Evolutionary conservation across 768 basidiomycete genomes (phyloP), one percentile per base, ranked within the genome.

Genomic region (Rhodotorula babjevae): DNA sequence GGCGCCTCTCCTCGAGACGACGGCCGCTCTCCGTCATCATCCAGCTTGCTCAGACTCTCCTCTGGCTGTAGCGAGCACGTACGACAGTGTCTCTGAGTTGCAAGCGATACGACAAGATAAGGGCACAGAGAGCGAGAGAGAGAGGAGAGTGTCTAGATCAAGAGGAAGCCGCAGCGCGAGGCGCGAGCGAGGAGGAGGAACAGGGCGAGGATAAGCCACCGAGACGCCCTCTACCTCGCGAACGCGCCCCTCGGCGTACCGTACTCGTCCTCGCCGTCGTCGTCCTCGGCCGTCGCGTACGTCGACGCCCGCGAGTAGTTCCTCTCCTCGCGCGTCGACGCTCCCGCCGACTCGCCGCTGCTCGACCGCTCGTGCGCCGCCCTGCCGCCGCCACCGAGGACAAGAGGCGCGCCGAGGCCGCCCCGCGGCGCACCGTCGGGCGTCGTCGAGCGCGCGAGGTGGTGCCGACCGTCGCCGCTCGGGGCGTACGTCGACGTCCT

Each of bases 201-300:
- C 29, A 49, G 18, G 61, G 29, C 31, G 23, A 33, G 11, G 36
- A 36, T 25, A 8, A 23, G 14, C 8, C 12, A 9, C 12, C 27
- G 14, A 52, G 61, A 33, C 18, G 3, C 18, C 42, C 0, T 19
- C 60, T 61, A 62, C n/a, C 23, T 25, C 27, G 49, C 50, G 16
- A 40, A 49, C 23, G 12, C 23, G 11, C 50, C 5, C 2, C 25
- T 36, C 33, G 31, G 31, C 33, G 25, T 4, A 9, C 14, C 62
- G 50, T 52, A 36, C 33, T 27, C 50, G 21, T 63, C 62, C 23
- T 42, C 36, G 33, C 18, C 23, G 2, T 25, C 49, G 23, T 21
- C 23, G 33, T 62, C 61, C 31, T 33, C 52, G 36, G 62, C 62
- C 14, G 62, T 63, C 33, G 21, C n/a, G 27, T 63, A 63, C 50